Percentiles rank a stretch among this genome's conserved stretches.
Conservation (phyloP, 768 basidiomycete genomes). For the Pulveroboletus sp. region DNA sequence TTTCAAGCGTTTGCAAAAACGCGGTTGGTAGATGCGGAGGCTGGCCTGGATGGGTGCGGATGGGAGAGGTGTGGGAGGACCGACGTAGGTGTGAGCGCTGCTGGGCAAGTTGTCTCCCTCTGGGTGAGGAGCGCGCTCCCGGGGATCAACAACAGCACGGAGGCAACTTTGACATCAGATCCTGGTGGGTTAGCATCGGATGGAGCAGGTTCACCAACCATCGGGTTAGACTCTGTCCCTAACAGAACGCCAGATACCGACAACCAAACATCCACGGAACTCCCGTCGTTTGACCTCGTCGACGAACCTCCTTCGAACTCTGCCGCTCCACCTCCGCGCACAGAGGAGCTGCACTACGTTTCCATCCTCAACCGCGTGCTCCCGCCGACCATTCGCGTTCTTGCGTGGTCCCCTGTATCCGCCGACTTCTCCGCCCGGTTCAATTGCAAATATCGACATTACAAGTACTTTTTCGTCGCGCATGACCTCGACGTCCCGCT, state of each 20-base stretch:
- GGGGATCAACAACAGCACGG: conserved; percentile 2
- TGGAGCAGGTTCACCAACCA: background rate
- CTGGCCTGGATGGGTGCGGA: conserved; percentile 78
- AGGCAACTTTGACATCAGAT: background rate
- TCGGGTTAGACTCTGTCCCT: background rate
- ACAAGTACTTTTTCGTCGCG: conserved; percentile 94
- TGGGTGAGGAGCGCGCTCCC: conserved; percentile 76
- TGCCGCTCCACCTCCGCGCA: conserved; percentile 23
- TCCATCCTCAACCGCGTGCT: conserved; percentile 80
- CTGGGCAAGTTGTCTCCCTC: conserved; percentile 88
- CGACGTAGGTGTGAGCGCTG: conserved; percentile 91
- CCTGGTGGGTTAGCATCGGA: conserved; percentile 9
- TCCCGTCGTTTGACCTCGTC: conserved; percentile 30
- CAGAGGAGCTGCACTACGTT: conserved; percentile 69
- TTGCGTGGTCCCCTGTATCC: conserved; percentile 91
- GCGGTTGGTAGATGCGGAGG: conserved; percentile 67
- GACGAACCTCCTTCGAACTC: conserved; percentile 37
- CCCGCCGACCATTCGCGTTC: conserved; percentile 82
- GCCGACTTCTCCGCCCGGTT: conserved; percentile 81
- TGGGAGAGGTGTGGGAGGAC: conserved; percentile 93
- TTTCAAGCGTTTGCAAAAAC: conserved; percentile 76
- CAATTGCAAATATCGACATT: conserved; percentile 82
- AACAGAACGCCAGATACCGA: conserved; percentile 2
- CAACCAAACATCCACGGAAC: conserved; percentile 2
- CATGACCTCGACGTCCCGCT: conserved; percentile 58